Evolutionary conservation across 768 basidiomycete genomes (phyloP), one percentile per base, ranked within the genome.

Genomic region (Naganishia onofrii): DNA sequence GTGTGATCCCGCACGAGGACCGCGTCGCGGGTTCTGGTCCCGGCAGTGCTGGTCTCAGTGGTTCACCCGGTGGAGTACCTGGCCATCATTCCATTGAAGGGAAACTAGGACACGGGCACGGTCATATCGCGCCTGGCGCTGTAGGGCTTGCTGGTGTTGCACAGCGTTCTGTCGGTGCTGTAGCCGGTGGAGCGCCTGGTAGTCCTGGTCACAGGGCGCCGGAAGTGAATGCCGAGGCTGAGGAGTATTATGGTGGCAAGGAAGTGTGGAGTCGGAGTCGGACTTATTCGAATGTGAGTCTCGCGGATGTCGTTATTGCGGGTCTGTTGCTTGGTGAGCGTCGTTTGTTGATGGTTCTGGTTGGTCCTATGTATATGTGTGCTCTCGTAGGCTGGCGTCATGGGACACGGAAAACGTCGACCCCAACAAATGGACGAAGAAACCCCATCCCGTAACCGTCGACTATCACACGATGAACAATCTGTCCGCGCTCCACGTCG

Each of bases 401-500:
- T 88, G 73, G 88, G 87, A 15, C 88, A 88, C 79, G 86, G 86
- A 73, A 89, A 90, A 12, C 89, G 87, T 76, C 86, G 86, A 54
- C 80, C 85, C 0, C 89, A 90, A 15, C 84, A 86, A 12, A 91
- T 94, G 79, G 85, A 90, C 68, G 88, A 92, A 55, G 90, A 92
- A 79, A 85, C 84, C 79, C 89, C 91, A 78, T 82, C 83, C 60
- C 85, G 90, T 34, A 84, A 88, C 63, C 86, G 93, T 56, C 86
- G 93, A 66, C 84, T 96, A 84, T 94, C 92, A 23, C 93, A 96
- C 78, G 93, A 97, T 79, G 93, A 95, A 83, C 90, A 92, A 82
- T 87, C 88, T 64, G 85, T 87, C 19, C 76, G 88, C 0, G 88
- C 86, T 0, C 91, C 93, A 3, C 85, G 94, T 52, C 89, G 93